Conservation (phyloP, 2,329 filamentous ascomycete genomes). For the Botryosphaeria dothidea region DNA sequence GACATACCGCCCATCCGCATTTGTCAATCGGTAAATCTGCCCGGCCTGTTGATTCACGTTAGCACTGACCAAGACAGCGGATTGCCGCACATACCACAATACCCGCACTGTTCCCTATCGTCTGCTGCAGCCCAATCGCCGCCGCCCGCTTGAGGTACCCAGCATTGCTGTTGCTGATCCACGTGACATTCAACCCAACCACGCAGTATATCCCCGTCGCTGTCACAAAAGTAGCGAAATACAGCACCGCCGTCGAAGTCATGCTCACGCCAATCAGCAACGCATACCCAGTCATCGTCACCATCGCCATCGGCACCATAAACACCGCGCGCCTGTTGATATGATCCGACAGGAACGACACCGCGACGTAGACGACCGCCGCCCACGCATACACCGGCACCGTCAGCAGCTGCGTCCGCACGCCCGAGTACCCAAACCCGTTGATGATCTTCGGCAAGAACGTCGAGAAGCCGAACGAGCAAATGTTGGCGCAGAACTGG, state of each 20-base stretch:
- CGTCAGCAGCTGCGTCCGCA: constrained; percentile 72
- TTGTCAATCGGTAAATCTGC: neutral
- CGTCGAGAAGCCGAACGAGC: constrained; percentile 77
- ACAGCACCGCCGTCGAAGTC: constrained; percentile 57
- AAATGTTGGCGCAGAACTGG: constrained; percentile 73
- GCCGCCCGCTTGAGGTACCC: constrained; percentile 76
- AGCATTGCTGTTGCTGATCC: constrained; percentile 69
- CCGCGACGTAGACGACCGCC: constrained; percentile 66
- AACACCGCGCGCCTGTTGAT: constrained; percentile 67
- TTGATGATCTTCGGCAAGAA: constrained; percentile 79
- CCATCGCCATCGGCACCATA: constrained; percentile 59
- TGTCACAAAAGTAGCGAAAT: constrained; percentile 74
- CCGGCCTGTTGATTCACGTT: neutral
- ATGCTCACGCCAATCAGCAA: constrained; percentile 61
- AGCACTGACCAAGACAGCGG: neutral
- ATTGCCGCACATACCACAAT: neutral
- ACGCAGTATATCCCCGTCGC: constrained; percentile 70
- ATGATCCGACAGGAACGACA: constrained; percentile 68
- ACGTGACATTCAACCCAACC: constrained; percentile 58
- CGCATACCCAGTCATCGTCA: constrained; percentile 67
- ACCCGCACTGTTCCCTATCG: constrained; percentile 68
- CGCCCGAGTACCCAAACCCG: constrained; percentile 65
- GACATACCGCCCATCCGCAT: neutral
- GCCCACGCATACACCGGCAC: constrained; percentile 77
- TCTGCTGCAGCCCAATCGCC: constrained; percentile 70